Percentiles rank a stretch among this genome's conserved stretches.
phyloP scores from a whole-genome alignment of 179 eudicot genomes.

The Beta macrorhiza region DNA sequence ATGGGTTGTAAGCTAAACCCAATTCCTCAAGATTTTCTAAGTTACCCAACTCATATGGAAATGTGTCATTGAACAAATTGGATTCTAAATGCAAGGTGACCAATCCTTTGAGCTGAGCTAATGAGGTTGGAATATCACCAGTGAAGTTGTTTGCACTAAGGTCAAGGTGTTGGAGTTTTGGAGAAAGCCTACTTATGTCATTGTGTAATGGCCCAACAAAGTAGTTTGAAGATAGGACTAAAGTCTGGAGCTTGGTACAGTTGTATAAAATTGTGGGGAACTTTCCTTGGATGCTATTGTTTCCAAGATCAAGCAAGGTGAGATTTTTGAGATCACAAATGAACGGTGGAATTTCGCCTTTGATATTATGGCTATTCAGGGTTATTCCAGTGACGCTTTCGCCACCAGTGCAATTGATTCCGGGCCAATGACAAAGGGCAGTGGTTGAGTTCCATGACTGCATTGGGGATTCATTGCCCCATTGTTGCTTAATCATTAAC shows the following conservation, averaged over 20 bases:
- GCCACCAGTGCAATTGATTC: constrained; percentile 40
- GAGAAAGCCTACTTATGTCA: constrained; percentile 41
- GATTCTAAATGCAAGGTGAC: constrained; percentile 28
- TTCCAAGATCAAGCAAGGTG: constrained; percentile 42
- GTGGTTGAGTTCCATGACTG: constrained; percentile 49
- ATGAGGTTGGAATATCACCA: constrained; percentile 59
- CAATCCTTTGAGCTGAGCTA: constrained; percentile 50
- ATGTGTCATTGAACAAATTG: constrained; percentile 54
- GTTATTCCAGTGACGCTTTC: constrained; percentile 45
- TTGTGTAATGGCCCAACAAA: constrained; percentile 60
- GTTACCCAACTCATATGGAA: constrained; percentile 58
- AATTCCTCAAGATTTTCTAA: constrained; percentile 44
- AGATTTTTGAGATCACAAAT: constrained; percentile 54
- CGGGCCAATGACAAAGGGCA: constrained; percentile 62
- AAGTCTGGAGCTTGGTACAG: constrained; percentile 43
- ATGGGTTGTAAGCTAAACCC: constrained; percentile 35
- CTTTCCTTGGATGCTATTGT: constrained; percentile 39
- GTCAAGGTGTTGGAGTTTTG: constrained; percentile 39
- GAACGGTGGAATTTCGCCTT: constrained; percentile 38
- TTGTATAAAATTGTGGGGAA: constrained; percentile 54
- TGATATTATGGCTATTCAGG: constrained; percentile 29
- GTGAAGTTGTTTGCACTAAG: constrained; percentile 67
- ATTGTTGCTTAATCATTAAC: constrained; percentile 44
- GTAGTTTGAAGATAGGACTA: constrained; percentile 48
- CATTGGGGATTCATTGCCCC: constrained; percentile 43